Evolutionary conservation across 192 early-diverging fungal genomes (phyloP).

Genomic region (Jimgerdemannia flammicorona): DNA sequence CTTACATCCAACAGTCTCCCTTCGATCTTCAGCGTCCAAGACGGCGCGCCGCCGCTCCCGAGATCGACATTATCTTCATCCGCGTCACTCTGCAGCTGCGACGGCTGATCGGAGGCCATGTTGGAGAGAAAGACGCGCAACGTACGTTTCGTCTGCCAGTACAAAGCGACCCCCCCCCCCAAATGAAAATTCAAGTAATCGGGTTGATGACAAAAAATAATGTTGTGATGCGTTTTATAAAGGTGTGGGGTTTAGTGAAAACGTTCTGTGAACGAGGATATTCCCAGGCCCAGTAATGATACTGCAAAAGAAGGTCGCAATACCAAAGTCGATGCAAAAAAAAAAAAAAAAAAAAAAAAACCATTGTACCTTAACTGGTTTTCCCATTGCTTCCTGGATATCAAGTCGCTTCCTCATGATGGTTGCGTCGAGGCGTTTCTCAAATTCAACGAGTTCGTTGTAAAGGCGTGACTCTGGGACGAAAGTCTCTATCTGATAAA

Average conservation of each 20-base stretch:
- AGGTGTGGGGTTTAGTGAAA: too few relatives aligned
- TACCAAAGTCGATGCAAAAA: too few relatives aligned
- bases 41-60: slow-evolving; percentile 53
- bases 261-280: too few relatives aligned
- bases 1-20: slow-evolving; percentile 82
- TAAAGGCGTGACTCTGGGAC: slow-evolving; percentile 92
- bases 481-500: slow-evolving; percentile 74
- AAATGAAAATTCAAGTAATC: neutral
- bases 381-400: slow-evolving; percentile 78
- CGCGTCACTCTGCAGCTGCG: slow-evolving; percentile 37
- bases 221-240: too few relatives aligned
- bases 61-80: slow-evolving; percentile 42
- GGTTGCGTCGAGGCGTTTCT: slow-evolving; percentile 83
- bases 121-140: slow-evolving; percentile 95
- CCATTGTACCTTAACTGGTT: slow-evolving; percentile 57
- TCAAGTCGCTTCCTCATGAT: slow-evolving; percentile 90
- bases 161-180: neutral
- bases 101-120: slow-evolving; percentile 68
- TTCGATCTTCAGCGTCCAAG: slow-evolving; percentile 91
- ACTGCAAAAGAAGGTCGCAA: too few relatives aligned
- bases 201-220: neutral
- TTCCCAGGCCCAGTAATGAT: too few relatives aligned
- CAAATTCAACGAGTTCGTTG: slow-evolving; percentile 80
- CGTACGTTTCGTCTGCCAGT: slow-evolving; percentile 60
- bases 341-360: neutral